Conservation (phyloP, 345 rosid genomes). For the Aquilaria malaccensis region DNA sequence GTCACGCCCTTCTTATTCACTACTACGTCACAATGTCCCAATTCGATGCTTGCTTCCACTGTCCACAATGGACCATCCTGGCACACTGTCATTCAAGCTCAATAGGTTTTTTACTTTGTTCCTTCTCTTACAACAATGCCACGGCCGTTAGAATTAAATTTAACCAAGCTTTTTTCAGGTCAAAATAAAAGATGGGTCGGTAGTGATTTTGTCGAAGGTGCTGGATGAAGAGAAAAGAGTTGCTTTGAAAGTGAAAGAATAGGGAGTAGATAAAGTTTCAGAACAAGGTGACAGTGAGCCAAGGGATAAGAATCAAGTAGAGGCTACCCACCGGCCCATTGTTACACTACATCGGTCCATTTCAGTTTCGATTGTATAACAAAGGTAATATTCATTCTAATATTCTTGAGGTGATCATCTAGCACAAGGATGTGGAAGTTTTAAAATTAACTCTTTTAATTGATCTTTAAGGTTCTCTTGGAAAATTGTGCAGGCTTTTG, state of each 20-base stretch:
- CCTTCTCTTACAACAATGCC: constrained; percentile 7
- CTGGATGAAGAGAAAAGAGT: constrained; percentile 31
- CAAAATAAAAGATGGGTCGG: constrained; percentile 28
- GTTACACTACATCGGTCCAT: constrained; percentile 81
- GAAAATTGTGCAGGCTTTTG: background rate
- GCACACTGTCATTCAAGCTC: constrained; percentile 37
- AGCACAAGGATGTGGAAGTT: constrained; percentile 85
- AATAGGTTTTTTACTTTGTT: constrained; percentile 26
- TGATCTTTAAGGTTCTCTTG: background rate
- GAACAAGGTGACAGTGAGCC: constrained; percentile 60
- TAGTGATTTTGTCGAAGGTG: constrained; percentile 14
- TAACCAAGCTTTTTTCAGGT: constrained; percentile 23
- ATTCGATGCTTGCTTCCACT: background rate
- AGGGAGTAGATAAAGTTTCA: constrained; percentile 59
- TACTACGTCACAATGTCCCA: background rate
- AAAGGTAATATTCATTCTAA: constrained; percentile 81
- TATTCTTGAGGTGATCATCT: constrained; percentile 82
- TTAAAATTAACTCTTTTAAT: constrained; percentile 26
- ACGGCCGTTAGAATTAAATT: background rate
- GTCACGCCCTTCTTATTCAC: constrained; percentile 19
- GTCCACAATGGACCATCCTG: constrained; percentile 18
- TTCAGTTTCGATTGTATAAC: constrained; percentile 68
- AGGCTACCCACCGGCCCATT: constrained; percentile 76
- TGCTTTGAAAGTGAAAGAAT: constrained; percentile 60
- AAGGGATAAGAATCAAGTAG: constrained; percentile 77